Base-by-base conservation (phyloP, 2,329 filamentous ascomycete species). In the Arthrocladium fulminans region DNA sequence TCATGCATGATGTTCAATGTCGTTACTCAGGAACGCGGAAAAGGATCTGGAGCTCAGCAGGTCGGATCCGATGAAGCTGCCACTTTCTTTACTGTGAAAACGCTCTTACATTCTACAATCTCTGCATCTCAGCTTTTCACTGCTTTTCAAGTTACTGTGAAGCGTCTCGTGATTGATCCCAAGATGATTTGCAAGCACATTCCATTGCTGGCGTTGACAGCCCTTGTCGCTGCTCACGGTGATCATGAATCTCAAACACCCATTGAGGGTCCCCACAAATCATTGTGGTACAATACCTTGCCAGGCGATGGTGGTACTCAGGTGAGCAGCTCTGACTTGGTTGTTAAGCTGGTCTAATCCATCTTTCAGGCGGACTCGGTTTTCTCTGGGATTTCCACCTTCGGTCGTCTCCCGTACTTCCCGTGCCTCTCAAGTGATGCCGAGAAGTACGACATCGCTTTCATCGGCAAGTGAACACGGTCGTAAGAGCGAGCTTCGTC, bases 371-470 rank as follows among this genome's bases (percentile, higher is more conserved):
- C 86, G 51, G 86, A 94, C 64, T 88, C 86, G 0, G 86, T 92
- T 50, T 94, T 92, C 68, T 90, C 85, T 1, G 87, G 87, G 23
- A 92, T 94, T 60, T 85, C 84, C 1, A 94, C 87, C 6, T 92
- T 92, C 62, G 87, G 86, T 9, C 81, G 86, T 44, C 70, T 92
- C 35, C 80, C 82, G 4, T 92, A 94, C 67, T 78, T 76, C 50
- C 84, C 85, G 2, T 94, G 87, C 63, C 72, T 94, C 3, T 72
- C 77, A n/a, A 81, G 76, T 53, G 74, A 79, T 34, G 75, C 80
- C 22, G 80, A 83, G 55, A 79, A 81, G 59, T 94, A 84, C 59
- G 87, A 94, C 56, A 89, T 94, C 65, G 87, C 87, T 1, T 92
- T 94, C 65, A 78, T 92, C 44, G 86, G 84, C 83, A 64, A 44